Evolutionary conservation across 179 eudicot species (phyloP).

Genomic region (Beta lomatogona): DNA sequence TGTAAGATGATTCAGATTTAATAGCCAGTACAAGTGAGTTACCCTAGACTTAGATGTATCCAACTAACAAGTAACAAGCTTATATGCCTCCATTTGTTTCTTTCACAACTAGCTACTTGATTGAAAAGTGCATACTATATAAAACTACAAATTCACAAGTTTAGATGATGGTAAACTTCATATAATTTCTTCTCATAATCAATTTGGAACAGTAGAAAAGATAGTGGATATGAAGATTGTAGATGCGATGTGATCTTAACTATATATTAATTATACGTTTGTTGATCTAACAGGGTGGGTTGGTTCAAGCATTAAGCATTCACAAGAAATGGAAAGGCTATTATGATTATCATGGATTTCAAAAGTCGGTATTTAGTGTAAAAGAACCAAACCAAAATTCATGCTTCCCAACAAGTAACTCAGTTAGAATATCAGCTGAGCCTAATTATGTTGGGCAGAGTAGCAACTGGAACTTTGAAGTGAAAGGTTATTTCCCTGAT

Average conservation of each 20-base stretch:
- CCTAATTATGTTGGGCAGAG: constrained; percentile 30
- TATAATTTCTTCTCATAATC: neutral
- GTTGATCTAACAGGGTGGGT: constrained; percentile 50
- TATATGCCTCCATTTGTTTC: no score
- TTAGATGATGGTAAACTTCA: neutral
- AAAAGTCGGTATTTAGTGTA: constrained; percentile 59
- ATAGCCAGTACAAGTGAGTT: no score
- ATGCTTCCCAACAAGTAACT: constrained; percentile 42
- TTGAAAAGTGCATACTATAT: no score
- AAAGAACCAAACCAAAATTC: constrained; percentile 68
- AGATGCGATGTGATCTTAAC: neutral
- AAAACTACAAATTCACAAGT: neutral
- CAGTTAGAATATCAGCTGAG: constrained; percentile 58
- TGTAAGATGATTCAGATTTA: no score
- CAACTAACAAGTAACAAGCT: no score
- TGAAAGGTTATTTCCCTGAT: constrained; percentile 63
- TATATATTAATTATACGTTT: neutral
- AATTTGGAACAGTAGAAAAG: neutral
- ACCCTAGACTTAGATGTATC: no score
- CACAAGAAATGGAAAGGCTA: constrained; percentile 82
- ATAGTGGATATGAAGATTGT: neutral
- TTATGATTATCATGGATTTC: constrained; percentile 49
- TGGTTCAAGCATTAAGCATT: constrained; percentile 75
- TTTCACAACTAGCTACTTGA: no score
- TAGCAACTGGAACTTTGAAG: constrained; percentile 48